Base-by-base conservation (phyloP, 352 stramenopile genomes). In the Phytophthora foliorum region DNA sequence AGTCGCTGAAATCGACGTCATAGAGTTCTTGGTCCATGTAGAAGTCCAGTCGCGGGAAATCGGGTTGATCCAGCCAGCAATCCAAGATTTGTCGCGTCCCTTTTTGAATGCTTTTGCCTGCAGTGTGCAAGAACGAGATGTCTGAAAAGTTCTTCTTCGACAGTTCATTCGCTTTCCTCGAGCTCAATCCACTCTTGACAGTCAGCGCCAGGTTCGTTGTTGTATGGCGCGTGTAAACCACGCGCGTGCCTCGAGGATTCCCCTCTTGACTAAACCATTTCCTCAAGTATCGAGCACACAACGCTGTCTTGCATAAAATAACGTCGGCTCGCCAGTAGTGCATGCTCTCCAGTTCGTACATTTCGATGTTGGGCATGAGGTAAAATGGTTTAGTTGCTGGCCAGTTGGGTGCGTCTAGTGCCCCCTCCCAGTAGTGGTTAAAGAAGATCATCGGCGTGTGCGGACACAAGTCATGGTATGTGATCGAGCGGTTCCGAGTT, bases 221-320 rank as follows among this genome's bases (percentile, higher is more conserved):
- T 45, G 77, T 85, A 58, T 85, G 77, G 7, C 77, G 71, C 16
- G 77, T 84, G 67, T 80, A 90, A 6, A 88, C 36, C n/a, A 90
- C 75, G 6, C 60, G 55, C 2, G 77, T 66, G 34, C 74, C 59
- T 16, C 72, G 69, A 39, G 75, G 77, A 22, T 90, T 88, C 41
- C 77, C 77, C 19, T 90, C 54, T 31, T 87, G 77, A 11, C 5
- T 19, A 52, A 80, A 82, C 81, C 82, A 88, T 31, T 72, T 58
- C 13, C 19, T 29, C 16, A 88, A 10, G 19, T 78, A 72, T 19
- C 57, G 41, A 19, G 60, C 71, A 24, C 75, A 86, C 16, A 80
- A 48, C 16, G 44, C 41, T 2, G 79, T 89, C 48, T 82, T 82
- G 45, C 72, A 80, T 11, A 85, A 57, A 32, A 85, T 64, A 7